Base-by-base conservation (phyloP, 1,284 basidiomycete genomes). In the Sporisorium iseilematis-ciliati region DNA sequence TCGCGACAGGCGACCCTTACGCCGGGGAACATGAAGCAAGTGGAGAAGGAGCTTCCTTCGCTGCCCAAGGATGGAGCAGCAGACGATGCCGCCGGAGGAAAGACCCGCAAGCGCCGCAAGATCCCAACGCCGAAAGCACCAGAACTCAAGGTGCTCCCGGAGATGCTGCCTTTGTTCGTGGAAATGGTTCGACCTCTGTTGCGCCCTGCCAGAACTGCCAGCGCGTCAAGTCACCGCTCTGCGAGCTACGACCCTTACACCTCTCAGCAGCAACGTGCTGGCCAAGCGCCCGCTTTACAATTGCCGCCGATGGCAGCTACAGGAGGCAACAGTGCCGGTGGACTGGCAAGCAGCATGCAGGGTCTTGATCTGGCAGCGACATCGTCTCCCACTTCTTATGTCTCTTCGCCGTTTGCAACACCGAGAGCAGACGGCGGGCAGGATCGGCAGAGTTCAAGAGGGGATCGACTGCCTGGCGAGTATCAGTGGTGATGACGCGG, bases 71-170 rank as follows among this genome's bases (percentile, higher is more conserved):
- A 18, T 20, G 63, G 52, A 25, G 42, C 38, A 11, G 31, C 53
- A 5, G 35, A 51, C 16, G 58, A 3, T 21, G 51, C 14, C 50
- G 26, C 33, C 14, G 50, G 25, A 10, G 68, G 49, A 18, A 72
- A 57, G 60, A 46, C 12, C 29, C 85, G 85, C 82, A 81, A 85
- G 81, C 83, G 86, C 68, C 88, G 87, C 84, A 86, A 86, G 46
- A 85, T 87, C 2, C 84, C 88, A 45, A 81, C 86, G 2, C 86
- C 93, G 43, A 89, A 90, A 73, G 90, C 91, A 53, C 96, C 96
- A 1, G 90, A 93, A 65, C 87, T 97, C 56, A 87, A 88, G 63
- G 89, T 91, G 75, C 90, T 82, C 16, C 81, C 81, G 5, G 81
- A 81, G 56, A 81, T 82, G 81, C 67, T 81, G 16, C 81, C 81